Evolutionary conservation across 2,329 filamentous ascomycete species (phyloP).

Genomic region (Diaporthe eres): DNA sequence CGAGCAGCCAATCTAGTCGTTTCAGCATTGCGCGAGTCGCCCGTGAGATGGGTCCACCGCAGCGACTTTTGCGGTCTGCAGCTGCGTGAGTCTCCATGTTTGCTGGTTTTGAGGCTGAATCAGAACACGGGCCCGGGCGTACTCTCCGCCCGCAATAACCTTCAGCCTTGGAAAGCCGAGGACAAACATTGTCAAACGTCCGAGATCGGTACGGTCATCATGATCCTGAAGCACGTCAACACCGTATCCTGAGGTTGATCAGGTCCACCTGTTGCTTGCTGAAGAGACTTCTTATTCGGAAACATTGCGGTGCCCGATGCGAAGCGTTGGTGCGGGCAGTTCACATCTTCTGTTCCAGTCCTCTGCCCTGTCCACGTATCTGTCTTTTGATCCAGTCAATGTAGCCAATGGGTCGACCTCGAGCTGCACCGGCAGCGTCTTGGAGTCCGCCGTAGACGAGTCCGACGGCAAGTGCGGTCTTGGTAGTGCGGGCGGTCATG

Average conservation of each 20-base stretch:
- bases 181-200: not conserved
- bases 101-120: constrained; percentile 28
- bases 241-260: not conserved
- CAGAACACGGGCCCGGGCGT: not conserved
- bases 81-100: constrained; percentile 12
- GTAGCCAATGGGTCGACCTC: constrained; percentile 82
- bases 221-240: constrained; percentile 36
- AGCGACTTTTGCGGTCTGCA: constrained; percentile 31
- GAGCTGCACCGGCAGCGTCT: constrained; percentile 78
- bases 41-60: constrained; percentile 3
- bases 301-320: not conserved
- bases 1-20: constrained; percentile 14
- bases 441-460: constrained; percentile 85
- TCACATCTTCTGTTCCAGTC: constrained; percentile 43
- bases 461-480: constrained; percentile 83
- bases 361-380: constrained; percentile 49
- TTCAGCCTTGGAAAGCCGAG: constrained; percentile 36
- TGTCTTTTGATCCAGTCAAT: constrained; percentile 74
- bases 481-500: constrained; percentile 83
- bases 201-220: constrained; percentile 43
- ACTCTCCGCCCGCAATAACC: constrained; percentile 19
- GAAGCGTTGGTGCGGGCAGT: not conserved
- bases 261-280: not conserved
- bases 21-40: constrained; percentile 13
- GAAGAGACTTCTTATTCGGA: not conserved